Evolutionary conservation across 2,329 filamentous ascomycete species (phyloP), one percentile per base, ranked within the genome.

Genomic region (Botryotinia convoluta): DNA sequence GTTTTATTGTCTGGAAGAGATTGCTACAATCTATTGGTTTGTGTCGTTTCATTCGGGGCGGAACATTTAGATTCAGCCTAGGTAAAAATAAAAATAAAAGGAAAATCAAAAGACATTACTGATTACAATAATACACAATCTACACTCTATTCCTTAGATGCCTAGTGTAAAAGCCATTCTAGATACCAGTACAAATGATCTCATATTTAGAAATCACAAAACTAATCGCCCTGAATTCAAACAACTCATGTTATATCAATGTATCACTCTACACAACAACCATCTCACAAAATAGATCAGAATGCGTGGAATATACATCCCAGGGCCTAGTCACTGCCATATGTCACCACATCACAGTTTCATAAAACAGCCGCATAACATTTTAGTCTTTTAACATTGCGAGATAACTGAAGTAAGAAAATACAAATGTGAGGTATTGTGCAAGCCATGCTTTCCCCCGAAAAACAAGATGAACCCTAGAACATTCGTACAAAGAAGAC

Each of bases 1-100:
- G 51, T 18, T 16, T 54, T 54, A 1, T 29, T 18, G 4, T 29
- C 26, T 18, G 51, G 2, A 29, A 18, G 51, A 6, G 51, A 29
- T 54, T 6, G 14, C 2, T 14, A 51, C 48, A 51, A n/a, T 14
- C 26, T n/a, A 26, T n/a, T n/a, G 26, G 3, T n/a, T 7, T 51
- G 1, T 3, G 48, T 5, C 3, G 10, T 5, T n/a, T 51, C 10
- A 3, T 14, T 8, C 1, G 48, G 10, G 0, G 10, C 0, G 45
- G 26, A 4, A n/a, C 8, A 16, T 0, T 7, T 51, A 7, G 1
- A 16, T n/a, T 51, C 48, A 51, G 1, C 5, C 0, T n/a, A 2
- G 45, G 1, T 26, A 48, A 10, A 1, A 9, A 22, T n/a, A n/a
- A n/a, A n/a, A n/a, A n/a, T n/a, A 26, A 12, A 20, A 45, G 18